Base-by-base conservation (phyloP, 1,284 basidiomycete genomes). In the Paramarasmius palmivorus region DNA sequence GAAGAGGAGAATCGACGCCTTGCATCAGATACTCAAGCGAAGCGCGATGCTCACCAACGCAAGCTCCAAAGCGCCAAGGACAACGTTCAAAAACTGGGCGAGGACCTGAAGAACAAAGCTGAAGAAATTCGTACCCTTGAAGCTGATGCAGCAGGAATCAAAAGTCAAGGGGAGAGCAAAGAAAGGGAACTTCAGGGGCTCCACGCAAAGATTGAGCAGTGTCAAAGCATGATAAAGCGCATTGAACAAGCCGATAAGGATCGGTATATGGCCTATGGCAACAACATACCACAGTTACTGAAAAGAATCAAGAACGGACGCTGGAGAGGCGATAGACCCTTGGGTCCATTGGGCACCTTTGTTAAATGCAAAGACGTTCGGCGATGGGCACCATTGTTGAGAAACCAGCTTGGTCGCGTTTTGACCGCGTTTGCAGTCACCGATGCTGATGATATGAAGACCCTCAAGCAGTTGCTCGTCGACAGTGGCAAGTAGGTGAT, bases 261-360 rank as follows among this genome's bases (percentile, higher is more conserved):
- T 61, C 74, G 71, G 42, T 72, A 85, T n/a, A 73, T 79, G 12
- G 75, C 80, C 2, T 92, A 84, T 58, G 90, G 90, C 1, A 70
- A 63, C 20, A 76, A 89, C 56, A 83, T 91, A 62, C 74, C 87
- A 46, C 64, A 64, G 0, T 77, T 93, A n/a, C 57, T 88, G 19
- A 73, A 76, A 4, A 73, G 68, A 37, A 90, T 97, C 48, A 61
- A 73, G n/a, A 61, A 61, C 8, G 71, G 73, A 58, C 67, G 61
- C 4, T 94, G 93, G 93, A 65, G 75, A 25, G 88, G 88, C 8
- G 77, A 86, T 35, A 71, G 66, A 15, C 95, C 96, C 0, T 69
- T 98, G 25, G 97, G 97, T 1, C 94, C 95, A 0, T 74, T 98
- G n/a, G 95, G 95, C 0, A 59, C 78, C 41, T 81, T 84, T 65